Conservation (phyloP, 352 stramenopile genomes). For the Phytophthora aleatoria region DNA sequence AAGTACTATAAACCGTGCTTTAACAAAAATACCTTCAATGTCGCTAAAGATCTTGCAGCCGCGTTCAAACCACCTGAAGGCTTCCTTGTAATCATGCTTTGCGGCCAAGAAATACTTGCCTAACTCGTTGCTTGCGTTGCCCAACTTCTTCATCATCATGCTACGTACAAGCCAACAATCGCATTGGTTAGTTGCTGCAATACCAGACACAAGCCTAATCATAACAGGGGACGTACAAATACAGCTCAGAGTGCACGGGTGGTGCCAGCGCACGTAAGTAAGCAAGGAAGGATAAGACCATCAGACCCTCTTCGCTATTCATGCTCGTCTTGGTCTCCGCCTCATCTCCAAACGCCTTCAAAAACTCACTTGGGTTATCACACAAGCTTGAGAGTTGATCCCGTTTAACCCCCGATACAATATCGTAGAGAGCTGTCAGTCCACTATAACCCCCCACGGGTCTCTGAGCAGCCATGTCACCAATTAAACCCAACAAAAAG, state of each 20-base stretch:
- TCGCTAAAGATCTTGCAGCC: constrained; percentile 80
- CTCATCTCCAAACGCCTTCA: constrained; percentile 16
- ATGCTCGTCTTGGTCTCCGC: constrained; percentile 9
- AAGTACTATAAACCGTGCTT: neutral
- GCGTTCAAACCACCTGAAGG: constrained; percentile 81
- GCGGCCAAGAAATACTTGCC: constrained; percentile 70
- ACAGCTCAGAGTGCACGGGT: constrained; percentile 72
- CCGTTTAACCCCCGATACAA: constrained; percentile 54
- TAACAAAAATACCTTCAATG: constrained; percentile 63
- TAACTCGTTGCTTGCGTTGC: constrained; percentile 85
- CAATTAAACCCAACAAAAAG: constrained; percentile 65
- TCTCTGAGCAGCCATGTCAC: constrained; percentile 69
- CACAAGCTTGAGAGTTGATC: constrained; percentile 26
- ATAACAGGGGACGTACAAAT: constrained; percentile 68
- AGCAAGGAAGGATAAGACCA: constrained; percentile 63
- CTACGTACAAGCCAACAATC: constrained; percentile 39
- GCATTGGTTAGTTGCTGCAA: constrained; percentile 17
- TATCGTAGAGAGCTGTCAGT: constrained; percentile 46
- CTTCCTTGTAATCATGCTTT: constrained; percentile 51
- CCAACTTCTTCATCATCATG: constrained; percentile 86
- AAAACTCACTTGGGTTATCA: constrained; percentile 12
- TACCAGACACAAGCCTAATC: neutral
- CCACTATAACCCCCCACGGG: constrained; percentile 19
- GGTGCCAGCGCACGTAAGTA: constrained; percentile 72
- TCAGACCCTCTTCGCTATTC: constrained; percentile 35